Evolutionary conservation across 495 filamentous ascomycete genomes (phyloP), one percentile per base, ranked within the genome.

Genomic region (Neurospora sp.): DNA sequence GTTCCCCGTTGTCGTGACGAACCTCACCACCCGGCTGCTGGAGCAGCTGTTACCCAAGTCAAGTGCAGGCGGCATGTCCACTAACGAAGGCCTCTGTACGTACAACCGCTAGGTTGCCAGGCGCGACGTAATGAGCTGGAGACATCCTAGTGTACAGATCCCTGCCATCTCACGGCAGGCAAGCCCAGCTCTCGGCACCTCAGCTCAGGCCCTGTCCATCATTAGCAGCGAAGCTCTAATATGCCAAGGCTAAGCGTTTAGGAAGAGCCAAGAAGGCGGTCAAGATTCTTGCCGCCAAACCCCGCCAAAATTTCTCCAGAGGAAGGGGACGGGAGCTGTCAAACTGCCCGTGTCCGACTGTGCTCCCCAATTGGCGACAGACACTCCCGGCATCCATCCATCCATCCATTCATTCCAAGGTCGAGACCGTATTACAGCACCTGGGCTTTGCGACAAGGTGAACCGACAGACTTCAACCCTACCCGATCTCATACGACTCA

Each of bases 241-340:
- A 62, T 3, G 1, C 2, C 0, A 7, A 31, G 54, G 4, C 54
- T 66, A 66, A 19, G 54, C 13, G 24, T 66, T 66, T 66, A 66
- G 54, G 2, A 66, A 19, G 7, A 8, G 54, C 54, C 54, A 66
- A 34, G 31, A 72, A 74, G 71, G 78, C 79, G 78, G 78, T 81
- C 28, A 73, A 36, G 1, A 6, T 39, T 79, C 76, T 74, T 80
- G 79, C 79, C 79, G 70, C 70, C 4, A 42, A 37, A 80, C 77
- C 79, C 79, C 79, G 77, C 79, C 79, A 81, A 81, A 81, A 78
- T 78, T 79, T 79, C 73, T 74, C 54, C 54, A 62, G 54, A 62
- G 28, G 48, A 62, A 62, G 24, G 54, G 28, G 28, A 66, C 15
- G 28, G 54, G 28, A 66, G 54, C 54, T 66, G 54, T 66, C 54